Percentiles rank a stretch among this genome's conserved stretches.
Conservation (phyloP, 2,329 filamentous ascomycete species). For the Mollisiaceae sp. region DNA sequence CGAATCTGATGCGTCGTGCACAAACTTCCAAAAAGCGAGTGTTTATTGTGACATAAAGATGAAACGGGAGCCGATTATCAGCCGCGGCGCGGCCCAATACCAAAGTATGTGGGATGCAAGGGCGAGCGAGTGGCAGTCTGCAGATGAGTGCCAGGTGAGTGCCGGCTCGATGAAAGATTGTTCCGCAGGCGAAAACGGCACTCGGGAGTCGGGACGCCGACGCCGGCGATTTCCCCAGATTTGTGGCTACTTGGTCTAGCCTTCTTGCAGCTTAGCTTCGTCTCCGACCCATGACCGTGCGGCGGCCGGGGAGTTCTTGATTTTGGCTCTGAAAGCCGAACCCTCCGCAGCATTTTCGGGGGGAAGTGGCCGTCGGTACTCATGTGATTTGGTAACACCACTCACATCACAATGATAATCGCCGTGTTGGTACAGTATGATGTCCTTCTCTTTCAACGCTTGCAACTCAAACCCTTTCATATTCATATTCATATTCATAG, state of each 20-base stretch:
- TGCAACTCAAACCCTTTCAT: neutral
- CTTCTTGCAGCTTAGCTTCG: neutral
- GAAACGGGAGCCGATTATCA: constrained; percentile 1
- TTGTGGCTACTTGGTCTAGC: neutral
- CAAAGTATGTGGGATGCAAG: too few relatives aligned
- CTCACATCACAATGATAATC: neutral
- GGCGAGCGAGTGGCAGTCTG: too few relatives aligned
- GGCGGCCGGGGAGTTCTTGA: neutral
- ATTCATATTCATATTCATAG: neutral
- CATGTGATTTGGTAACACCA: neutral
- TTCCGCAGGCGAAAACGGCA: neutral
- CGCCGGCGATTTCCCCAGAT: neutral
- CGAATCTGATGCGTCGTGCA: neutral
- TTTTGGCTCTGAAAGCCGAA: neutral
- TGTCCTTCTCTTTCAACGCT: neutral
- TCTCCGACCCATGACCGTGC: neutral
- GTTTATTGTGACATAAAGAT: constrained; percentile 2
- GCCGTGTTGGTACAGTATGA: neutral
- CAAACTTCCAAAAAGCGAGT: neutral
- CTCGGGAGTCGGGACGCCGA: too few relatives aligned
- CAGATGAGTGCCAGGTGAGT: neutral
- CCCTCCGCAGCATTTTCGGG: constrained; percentile 1
- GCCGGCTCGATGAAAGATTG: constrained; percentile 3
- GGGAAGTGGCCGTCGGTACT: neutral
- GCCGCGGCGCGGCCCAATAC: neutral